Evolutionary conservation across 2,329 filamentous ascomycete species (phyloP).

Genomic region (Talaromyces sp.): DNA sequence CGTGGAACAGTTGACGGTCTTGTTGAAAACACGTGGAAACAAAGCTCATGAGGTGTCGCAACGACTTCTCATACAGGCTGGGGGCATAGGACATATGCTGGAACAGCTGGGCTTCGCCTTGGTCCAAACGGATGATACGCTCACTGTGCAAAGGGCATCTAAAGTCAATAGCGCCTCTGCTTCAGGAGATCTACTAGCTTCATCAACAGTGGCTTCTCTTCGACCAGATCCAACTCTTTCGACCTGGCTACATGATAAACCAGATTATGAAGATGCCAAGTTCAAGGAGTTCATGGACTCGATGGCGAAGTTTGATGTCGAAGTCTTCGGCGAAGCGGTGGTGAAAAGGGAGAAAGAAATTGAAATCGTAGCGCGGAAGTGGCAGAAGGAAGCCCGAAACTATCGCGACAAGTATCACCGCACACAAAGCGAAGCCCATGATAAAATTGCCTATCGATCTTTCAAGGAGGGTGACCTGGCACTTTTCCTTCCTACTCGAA

Average conservation of each 20-base stretch:
- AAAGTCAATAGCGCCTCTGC: slow-evolving; percentile 47
- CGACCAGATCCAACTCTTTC: slow-evolving; percentile 66
- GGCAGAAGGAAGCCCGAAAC: slow-evolving; percentile 79
- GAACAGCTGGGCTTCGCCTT: slow-evolving; percentile 85
- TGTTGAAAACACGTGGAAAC: slow-evolving; percentile 66
- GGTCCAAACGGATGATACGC: slow-evolving; percentile 66
- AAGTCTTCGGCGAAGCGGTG: slow-evolving; percentile 78
- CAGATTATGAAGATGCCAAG: slow-evolving; percentile 65
- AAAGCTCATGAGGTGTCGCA: slow-evolving; percentile 81
- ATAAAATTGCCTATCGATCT: slow-evolving; percentile 92
- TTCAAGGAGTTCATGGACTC: slow-evolving; percentile 72
- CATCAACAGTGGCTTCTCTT: slow-evolving; percentile 36
- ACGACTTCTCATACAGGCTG: slow-evolving; percentile 76
- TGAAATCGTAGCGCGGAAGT: slow-evolving; percentile 88
- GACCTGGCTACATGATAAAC: slow-evolving; percentile 72
- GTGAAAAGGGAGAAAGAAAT: slow-evolving; percentile 89
- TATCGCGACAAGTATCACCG: slow-evolving; percentile 85
- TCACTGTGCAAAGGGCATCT: slow-evolving; percentile 70
- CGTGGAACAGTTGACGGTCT: slow-evolving; percentile 42
- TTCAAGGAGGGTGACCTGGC: slow-evolving; percentile 97
- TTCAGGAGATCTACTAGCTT: slow-evolving; percentile 35
- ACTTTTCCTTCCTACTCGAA: slow-evolving; percentile 88
- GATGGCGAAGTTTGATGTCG: slow-evolving; percentile 75
- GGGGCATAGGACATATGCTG: slow-evolving; percentile 75
- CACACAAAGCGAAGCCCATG: slow-evolving; percentile 78